These are phyloP conservation scores for Madurella fahalii DNA, from an alignment of 2,329 filamentous ascomycete species.

Conservation along the genomic window DNA sequence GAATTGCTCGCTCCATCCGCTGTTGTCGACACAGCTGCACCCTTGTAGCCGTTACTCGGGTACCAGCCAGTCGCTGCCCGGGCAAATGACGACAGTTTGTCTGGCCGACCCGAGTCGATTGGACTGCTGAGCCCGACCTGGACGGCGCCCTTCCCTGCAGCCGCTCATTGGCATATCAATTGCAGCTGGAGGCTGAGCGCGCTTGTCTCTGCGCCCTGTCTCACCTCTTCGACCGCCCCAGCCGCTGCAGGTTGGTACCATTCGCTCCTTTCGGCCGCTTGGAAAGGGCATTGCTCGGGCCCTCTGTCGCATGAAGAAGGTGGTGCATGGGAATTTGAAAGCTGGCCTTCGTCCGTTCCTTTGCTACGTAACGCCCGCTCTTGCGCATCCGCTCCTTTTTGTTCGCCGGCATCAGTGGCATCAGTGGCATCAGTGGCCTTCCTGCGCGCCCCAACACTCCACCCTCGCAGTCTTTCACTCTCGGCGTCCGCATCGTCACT, in stretches of 20 bases:
- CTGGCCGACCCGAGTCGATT: constrained; percentile 12
- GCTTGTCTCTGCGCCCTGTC: constrained; percentile 2
- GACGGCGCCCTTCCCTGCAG: background rate
- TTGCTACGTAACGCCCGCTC: constrained; percentile 1
- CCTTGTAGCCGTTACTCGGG: background rate
- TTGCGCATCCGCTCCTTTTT: constrained; percentile 3
- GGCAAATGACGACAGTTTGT: constrained; percentile 19
- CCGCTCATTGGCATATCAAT: constrained; percentile 7
- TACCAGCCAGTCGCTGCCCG: constrained; percentile 9
- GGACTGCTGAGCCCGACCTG: constrained; percentile 1
- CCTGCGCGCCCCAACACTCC: background rate
- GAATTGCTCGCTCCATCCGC: background rate
- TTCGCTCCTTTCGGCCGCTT: background rate
- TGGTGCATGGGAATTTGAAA: constrained; percentile 6
- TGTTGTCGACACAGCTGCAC: background rate
- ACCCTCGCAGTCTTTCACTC: background rate
- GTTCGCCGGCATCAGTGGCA: background rate
- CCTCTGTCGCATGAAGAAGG: constrained; percentile 20
- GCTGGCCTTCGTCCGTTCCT: constrained; percentile 20
- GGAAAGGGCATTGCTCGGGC: constrained; percentile 7
- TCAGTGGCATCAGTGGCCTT: background rate
- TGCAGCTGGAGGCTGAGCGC: constrained; percentile 16
- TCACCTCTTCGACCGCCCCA: constrained; percentile 9
- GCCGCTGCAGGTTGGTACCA: constrained; percentile 2
- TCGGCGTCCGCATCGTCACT: background rate